phyloP scores from a whole-genome alignment of 805 yeast genomes.

The Kuraishia piskuri region DNA sequence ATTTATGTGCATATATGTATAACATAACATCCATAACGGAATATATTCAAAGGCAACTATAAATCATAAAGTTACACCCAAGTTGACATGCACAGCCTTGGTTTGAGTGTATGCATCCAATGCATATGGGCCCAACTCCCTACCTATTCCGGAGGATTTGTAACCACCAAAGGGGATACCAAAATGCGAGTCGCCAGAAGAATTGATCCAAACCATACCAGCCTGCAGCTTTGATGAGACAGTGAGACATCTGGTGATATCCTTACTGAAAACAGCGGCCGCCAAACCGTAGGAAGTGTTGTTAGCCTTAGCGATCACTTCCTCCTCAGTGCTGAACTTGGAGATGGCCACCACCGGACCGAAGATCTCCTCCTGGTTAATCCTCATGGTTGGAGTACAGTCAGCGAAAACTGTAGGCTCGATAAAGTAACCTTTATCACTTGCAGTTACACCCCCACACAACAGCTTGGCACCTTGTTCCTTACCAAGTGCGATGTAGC shows the following conservation, averaged over 20 bases:
- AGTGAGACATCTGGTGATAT: conserved; percentile 55
- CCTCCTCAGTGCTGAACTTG: conserved; percentile 57
- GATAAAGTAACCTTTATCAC: conserved; percentile 52
- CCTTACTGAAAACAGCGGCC: conserved; percentile 68
- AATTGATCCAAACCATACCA: conserved; percentile 65
- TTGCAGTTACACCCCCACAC: conserved; percentile 49
- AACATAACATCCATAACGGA: not conserved
- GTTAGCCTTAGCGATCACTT: conserved; percentile 63
- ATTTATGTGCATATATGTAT: too few relatives aligned
- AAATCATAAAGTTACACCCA: conserved; percentile 15
- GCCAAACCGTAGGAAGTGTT: conserved; percentile 73
- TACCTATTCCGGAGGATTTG: conserved; percentile 71
- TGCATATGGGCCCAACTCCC: conserved; percentile 74
- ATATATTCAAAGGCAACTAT: not conserved
- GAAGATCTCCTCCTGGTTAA: conserved; percentile 76
- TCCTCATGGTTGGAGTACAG: conserved; percentile 53
- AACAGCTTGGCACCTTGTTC: conserved; percentile 61
- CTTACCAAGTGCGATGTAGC: conserved; percentile 58
- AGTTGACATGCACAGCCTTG: conserved; percentile 56
- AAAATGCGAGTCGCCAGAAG: conserved; percentile 55
- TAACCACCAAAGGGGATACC: conserved; percentile 78
- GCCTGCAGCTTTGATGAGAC: conserved; percentile 56
- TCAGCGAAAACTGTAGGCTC: conserved; percentile 73
- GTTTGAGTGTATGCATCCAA: conserved; percentile 63
- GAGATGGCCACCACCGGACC: conserved; percentile 81